These are phyloP conservation scores for Didymosphaeria variabile DNA, from an alignment of 2,329 filamentous ascomycete genomes.

Conservation along the genomic window DNA sequence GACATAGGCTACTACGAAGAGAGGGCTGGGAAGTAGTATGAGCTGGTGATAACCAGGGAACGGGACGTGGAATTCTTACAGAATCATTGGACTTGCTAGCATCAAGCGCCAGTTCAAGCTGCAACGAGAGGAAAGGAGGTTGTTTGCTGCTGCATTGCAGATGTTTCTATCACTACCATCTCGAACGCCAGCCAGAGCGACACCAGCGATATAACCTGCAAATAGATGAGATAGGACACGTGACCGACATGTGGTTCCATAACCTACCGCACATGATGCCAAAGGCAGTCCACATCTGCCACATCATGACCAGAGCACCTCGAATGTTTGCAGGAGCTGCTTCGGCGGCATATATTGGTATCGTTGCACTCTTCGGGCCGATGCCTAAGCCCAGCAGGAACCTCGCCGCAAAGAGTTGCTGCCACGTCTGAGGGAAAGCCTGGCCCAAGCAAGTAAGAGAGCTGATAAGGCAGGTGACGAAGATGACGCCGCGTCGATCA, in stretches of 20 bases:
- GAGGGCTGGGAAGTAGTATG: neutral
- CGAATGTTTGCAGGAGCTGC: conserved; percentile 56
- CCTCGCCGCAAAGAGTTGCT: conserved; percentile 28
- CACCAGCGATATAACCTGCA: conserved; percentile 27
- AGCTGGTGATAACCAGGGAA: neutral
- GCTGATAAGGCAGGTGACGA: conserved; percentile 31
- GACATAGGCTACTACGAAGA: conserved; percentile 29
- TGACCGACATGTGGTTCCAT: neutral
- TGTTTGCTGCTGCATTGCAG: conserved; percentile 14
- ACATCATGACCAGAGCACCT: conserved; percentile 59
- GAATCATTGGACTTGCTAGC: conserved; percentile 34
- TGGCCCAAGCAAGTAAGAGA: conserved; percentile 30
- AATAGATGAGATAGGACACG: neutral
- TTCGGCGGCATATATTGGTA: conserved; percentile 56
- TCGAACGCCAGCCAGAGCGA: conserved; percentile 25
- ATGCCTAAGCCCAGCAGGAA: conserved; percentile 31
- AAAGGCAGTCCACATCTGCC: conserved; percentile 47
- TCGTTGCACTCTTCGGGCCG: conserved; percentile 44
- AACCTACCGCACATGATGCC: conserved; percentile 28
- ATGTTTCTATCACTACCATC: conserved; percentile 17
- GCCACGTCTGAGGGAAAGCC: conserved; percentile 31
- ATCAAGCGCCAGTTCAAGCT: conserved; percentile 33
- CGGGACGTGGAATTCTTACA: conserved; percentile 1
- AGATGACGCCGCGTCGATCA: conserved; percentile 32
- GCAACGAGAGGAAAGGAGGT: conserved; percentile 18